Base-by-base conservation (phyloP, 2,329 filamentous ascomycete genomes). In the Colletotrichum tropicale region DNA sequence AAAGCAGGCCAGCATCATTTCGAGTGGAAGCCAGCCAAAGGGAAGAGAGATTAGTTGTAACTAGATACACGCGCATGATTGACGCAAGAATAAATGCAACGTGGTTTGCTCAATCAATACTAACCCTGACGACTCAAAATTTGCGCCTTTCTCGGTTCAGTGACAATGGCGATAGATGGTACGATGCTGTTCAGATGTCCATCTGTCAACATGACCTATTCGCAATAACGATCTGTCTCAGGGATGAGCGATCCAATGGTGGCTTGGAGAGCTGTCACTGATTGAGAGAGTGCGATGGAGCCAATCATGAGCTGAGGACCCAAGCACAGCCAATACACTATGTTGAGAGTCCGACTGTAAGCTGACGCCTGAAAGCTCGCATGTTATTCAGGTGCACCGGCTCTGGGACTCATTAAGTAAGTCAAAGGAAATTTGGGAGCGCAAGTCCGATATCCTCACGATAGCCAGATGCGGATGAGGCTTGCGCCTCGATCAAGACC, bases 1-100 rank as follows among this genome's bases (percentile, higher is more conserved):
- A 83, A 86, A 74, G 87, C 90, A 3, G 92, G 92, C 3, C 87
- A 89, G 78, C 87, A 92, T 81, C 91, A 93, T 80, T 93, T 90
- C 79, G 92, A 94, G 82, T 94, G 92, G 92, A 84, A 85, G 73
- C 84, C 84, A 6, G 88, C 87, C 21, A 60, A 61, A 56, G 67
- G 67, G 12, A 68, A 43, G 7, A 32, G 15, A 13, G 52, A 68
- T 30, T 13, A 52, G 43, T 1, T 52, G 43, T 13, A 1, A 13
- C 43, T 52, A 13, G n/a, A 12, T 21, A 36, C 16, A 36, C 7
- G 16, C 10, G 6, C 6, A 4, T 16, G 13, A 24, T 30, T 2
- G 13, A 21, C 2, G n/a, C 1, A 26, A 28, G 0, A 2, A 2
- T 6, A n/a, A 4, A 8, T 18, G 13, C 24, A 16, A 56, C 2